Evolutionary conservation across 768 basidiomycete species (phyloP), one percentile per base, ranked within the genome.

Genomic region (Lactarius tabidus): DNA sequence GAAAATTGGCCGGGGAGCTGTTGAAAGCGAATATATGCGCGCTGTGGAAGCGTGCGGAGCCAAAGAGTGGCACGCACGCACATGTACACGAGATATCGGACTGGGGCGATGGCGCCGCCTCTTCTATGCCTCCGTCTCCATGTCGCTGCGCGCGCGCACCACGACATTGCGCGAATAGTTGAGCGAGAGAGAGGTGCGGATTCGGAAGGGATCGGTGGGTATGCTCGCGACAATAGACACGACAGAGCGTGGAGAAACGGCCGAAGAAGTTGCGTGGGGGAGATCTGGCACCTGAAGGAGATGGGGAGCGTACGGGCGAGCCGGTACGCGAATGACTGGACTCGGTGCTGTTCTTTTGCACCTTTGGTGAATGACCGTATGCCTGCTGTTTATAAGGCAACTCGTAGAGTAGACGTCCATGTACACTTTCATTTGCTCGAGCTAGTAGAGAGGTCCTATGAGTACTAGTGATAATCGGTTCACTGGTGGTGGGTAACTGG

Each of bases 221-320:
- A 78, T 67, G 60, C 59, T 78, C 78, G 8, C 76, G 76, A 18
- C 79, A 77, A 12, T 81, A 78, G 26, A 77, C 74, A 9, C 85
- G 80, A 20, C 84, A 81, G 15, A 87, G 78, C 12, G 79, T 78
- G 1, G 82, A 74, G 23, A 81, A 77, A 78, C 82, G 84, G 17
- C 81, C 79, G 18, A 89, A 77, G 20, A 86, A 76, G 0, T 57
- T 39, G 12, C 86, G 82, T 0, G 89, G 75, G 0, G 89, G 88
- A 1, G 88, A 89, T 0, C 76, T 73, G 3, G 78, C 73, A 41
- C 81, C 78, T 14, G 80, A 80, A 52, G 75, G 79, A 9, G 78
- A 72, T 1, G 71, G 71, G 2, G 79, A 78, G 5, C 70, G 62
- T 23, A 71, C 65, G 18, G 76, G 72, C 0, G 77, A 74, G 28